phyloP scores from a whole-genome alignment of 2,329 filamentous ascomycete species.

The Xylaria sp. region DNA sequence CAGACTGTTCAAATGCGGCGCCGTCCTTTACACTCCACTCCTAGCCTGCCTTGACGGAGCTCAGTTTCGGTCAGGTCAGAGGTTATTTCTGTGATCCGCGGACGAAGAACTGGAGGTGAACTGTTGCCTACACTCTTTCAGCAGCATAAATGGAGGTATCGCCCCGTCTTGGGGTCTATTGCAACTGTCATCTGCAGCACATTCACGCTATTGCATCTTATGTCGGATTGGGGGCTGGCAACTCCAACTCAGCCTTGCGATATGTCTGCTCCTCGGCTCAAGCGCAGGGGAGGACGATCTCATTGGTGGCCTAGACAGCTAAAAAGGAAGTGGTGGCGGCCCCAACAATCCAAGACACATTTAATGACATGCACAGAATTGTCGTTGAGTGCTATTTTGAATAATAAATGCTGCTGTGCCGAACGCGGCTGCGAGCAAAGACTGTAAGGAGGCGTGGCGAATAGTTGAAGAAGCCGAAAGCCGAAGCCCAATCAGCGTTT shows the following conservation, averaged over 20 bases:
- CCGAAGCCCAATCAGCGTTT: slow-evolving; percentile 11
- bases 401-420: not conserved
- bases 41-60: not conserved
- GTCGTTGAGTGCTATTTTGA: not conserved
- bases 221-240: not conserved
- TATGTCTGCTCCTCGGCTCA: not conserved
- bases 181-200: not conserved
- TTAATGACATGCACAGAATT: not conserved
- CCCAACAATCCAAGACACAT: not conserved
- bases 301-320: not conserved
- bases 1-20: not conserved
- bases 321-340: not conserved
- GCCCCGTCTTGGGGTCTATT: not conserved
- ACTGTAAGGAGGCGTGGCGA: not conserved
- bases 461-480: slow-evolving; percentile 18
- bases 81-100: not conserved
- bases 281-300: not conserved
- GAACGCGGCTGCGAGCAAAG: not conserved
- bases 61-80: not conserved
- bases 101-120: not conserved
- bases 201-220: not conserved
- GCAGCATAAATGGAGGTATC: not conserved
- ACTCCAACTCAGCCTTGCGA: not conserved
- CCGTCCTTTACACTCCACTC: not conserved
- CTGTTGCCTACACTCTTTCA: not conserved